Evolutionary conservation across 129 eudicot species (phyloP).

Genomic region (Logfia minima): DNA sequence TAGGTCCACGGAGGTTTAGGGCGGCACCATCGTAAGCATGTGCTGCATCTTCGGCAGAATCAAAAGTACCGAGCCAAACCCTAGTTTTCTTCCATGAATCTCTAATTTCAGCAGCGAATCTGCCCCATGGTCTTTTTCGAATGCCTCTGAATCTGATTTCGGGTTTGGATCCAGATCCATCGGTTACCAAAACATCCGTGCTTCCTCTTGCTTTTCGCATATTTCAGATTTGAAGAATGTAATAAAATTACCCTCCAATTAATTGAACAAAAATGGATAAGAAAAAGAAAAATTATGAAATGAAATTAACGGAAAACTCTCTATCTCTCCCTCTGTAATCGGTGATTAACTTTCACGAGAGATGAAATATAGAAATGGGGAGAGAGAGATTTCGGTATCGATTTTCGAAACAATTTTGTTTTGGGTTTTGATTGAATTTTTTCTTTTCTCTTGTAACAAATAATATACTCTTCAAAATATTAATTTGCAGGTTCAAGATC

Average conservation of each 20-base stretch:
- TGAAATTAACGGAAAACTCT: background rate
- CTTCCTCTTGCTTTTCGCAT: conserved; percentile 23
- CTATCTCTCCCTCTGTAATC: conserved; percentile 11
- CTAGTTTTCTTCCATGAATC: conserved; percentile 44
- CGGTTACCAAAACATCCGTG: background rate
- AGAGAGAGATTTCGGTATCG: conserved; percentile 8
- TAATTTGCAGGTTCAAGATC: too few relatives aligned
- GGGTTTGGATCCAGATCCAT: conserved; percentile 18
- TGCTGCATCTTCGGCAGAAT: conserved; percentile 45
- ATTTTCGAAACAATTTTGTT: conserved; percentile 16
- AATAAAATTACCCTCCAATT: background rate
- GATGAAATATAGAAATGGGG: background rate
- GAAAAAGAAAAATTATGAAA: background rate
- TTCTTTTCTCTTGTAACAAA: background rate
- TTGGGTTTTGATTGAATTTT: conserved; percentile 8
- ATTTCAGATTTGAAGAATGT: background rate
- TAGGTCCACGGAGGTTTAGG: conserved; percentile 34
- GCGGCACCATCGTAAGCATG: conserved; percentile 50
- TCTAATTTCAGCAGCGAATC: conserved; percentile 42
- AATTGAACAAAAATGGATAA: background rate
- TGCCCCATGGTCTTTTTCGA: conserved; percentile 42
- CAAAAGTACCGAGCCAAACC: conserved; percentile 46
- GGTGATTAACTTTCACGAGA: background rate
- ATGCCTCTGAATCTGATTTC: conserved; percentile 33
- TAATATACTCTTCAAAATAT: too few relatives aligned